Conservation (phyloP, 257 asterid species). For the Striga asiatica region DNA sequence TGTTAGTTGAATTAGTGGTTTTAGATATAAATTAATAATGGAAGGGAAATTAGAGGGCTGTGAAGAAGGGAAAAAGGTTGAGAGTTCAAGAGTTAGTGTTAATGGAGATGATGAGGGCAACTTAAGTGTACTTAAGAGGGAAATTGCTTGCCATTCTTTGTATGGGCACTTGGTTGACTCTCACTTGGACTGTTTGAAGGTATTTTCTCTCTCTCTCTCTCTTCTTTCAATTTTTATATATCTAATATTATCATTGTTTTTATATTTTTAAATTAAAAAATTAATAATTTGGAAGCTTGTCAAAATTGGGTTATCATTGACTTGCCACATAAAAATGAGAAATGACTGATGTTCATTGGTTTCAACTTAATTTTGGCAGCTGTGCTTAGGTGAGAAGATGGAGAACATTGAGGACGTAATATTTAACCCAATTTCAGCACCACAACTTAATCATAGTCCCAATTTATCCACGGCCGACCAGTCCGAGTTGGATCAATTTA, state of each 20-base stretch:
- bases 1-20: background rate
- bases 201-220: background rate
- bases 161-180: conserved; percentile 23
- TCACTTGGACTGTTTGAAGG: conserved; percentile 40
- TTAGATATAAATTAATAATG: conserved; percentile 19
- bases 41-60: conserved; percentile 17
- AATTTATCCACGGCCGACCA: conserved; percentile 8
- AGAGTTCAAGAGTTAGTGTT: conserved; percentile 9
- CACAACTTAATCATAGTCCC: background rate
- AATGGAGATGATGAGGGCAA: conserved; percentile 11
- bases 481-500: conserved; percentile 42
- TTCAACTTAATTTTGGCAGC: conserved; percentile 16
- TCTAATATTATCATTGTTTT: no score
- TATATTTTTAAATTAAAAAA: no score
- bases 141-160: conserved; percentile 32
- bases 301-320: no score
- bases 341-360: background rate
- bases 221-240: no score
- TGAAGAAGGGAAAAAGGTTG: background rate
- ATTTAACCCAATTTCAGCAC: background rate
- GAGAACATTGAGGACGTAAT: background rate
- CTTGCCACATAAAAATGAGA: no score
- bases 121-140: conserved; percentile 19
- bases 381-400: conserved; percentile 20
- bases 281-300: no score